Evolutionary conservation across 1,139 yeast species (phyloP).

Genomic region (Hyphopichia fennica): DNA sequence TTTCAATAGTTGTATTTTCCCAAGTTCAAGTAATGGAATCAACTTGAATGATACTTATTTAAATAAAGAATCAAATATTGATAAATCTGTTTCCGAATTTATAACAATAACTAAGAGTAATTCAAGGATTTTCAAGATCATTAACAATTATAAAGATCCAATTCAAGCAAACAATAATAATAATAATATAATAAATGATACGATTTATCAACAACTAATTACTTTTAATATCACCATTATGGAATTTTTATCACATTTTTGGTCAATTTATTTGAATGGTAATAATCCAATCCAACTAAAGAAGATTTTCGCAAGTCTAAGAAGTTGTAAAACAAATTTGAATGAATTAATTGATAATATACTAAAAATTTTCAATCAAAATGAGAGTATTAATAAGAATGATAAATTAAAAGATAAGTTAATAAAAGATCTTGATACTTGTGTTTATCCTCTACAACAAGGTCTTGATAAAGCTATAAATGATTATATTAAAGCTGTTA

Average conservation of each 20-base stretch:
- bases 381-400: slow-evolving; percentile 17
- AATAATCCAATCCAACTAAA: slow-evolving; percentile 41
- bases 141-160: slow-evolving; percentile 7
- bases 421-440: slow-evolving; percentile 30
- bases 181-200: slow-evolving; percentile 26
- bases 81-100: slow-evolving; percentile 51
- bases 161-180: slow-evolving; percentile 4
- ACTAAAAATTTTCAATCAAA: slow-evolving; percentile 1
- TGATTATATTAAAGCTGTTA: slow-evolving; percentile 32
- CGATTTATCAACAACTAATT: slow-evolving; percentile 34
- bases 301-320: slow-evolving; percentile 36
- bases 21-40: slow-evolving; percentile 18
- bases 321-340: slow-evolving; percentile 29
- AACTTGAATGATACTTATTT: slow-evolving; percentile 45
- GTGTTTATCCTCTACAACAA: slow-evolving; percentile 28
- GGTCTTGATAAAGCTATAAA: slow-evolving; percentile 32
- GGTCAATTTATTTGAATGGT: slow-evolving; percentile 40
- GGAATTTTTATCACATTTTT: slow-evolving; percentile 47
- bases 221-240: slow-evolving; percentile 40
- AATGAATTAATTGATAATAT: slow-evolving; percentile 21
- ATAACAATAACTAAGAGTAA: slow-evolving; percentile 54
- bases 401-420: slow-evolving; percentile 37
- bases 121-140: slow-evolving; percentile 33
- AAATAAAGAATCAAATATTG: slow-evolving; percentile 37
- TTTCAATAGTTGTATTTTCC: slow-evolving; percentile 21